phyloP scores from a whole-genome alignment of 140 eudicot species.

The Stevia rebaudiana region DNA sequence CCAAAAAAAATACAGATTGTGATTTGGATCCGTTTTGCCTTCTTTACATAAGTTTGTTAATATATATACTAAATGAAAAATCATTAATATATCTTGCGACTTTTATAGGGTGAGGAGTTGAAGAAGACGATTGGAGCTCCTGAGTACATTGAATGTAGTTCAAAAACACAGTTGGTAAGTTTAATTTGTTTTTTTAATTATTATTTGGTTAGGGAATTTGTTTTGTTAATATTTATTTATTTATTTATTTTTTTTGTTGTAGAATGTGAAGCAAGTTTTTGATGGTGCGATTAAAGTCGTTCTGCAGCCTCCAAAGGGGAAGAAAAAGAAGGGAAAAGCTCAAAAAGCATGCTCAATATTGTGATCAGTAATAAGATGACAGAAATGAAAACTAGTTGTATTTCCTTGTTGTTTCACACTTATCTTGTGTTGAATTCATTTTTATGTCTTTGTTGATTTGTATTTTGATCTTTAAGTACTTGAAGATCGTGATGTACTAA shows the following conservation, averaged over 20 bases:
- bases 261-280: constrained; percentile 95
- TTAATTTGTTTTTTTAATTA: not conserved
- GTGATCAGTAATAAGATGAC: constrained; percentile 36
- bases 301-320: constrained; percentile 85
- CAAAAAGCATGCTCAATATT: constrained; percentile 91
- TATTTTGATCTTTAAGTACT: constrained; percentile 26
- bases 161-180: constrained; percentile 86
- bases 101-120: constrained; percentile 77
- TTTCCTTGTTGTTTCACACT: constrained; percentile 21
- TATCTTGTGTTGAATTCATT: constrained; percentile 20
- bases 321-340: constrained; percentile 84
- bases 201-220: not conserved
- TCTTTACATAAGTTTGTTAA: not conserved
- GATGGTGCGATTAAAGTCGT: constrained; percentile 94
- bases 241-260: constrained; percentile 5
- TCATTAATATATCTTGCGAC: not conserved
- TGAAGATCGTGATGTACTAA: constrained; percentile 30
- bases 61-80: not conserved
- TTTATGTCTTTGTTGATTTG: constrained; percentile 33
- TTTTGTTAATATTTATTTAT: too few species aligned
- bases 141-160: constrained; percentile 91
- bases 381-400: constrained; percentile 23
- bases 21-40: not conserved
- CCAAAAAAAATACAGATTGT: not conserved
- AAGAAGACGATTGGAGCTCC: constrained; percentile 82